phyloP scores from a whole-genome alignment of 1,284 basidiomycete genomes.

The Phenoliferia sp. region DNA sequence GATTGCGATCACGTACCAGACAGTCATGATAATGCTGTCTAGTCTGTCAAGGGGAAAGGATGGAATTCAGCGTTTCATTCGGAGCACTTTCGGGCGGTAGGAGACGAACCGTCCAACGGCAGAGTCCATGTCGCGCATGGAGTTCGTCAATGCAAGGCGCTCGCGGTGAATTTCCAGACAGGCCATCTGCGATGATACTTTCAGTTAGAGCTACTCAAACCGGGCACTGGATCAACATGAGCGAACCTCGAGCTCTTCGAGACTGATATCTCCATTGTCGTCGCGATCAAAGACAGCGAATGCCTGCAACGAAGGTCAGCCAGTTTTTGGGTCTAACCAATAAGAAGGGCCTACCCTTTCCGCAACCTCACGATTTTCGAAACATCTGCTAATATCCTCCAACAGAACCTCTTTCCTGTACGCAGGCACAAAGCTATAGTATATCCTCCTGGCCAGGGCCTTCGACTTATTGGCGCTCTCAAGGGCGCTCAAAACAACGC shows the following conservation, averaged over 20 bases:
- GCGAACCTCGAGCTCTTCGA: slow-evolving; percentile 61
- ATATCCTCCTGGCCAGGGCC: slow-evolving; percentile 74
- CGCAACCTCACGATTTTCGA: slow-evolving; percentile 63
- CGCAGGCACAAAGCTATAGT: slow-evolving; percentile 70
- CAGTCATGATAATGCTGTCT: slow-evolving; percentile 37
- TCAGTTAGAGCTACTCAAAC: neutral
- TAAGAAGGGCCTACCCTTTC: slow-evolving; percentile 40
- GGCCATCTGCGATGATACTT: slow-evolving; percentile 38
- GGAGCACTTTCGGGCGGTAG: neutral
- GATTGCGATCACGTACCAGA: slow-evolving; percentile 37
- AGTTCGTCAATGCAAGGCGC: slow-evolving; percentile 73
- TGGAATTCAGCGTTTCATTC: neutral
- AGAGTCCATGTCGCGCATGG: slow-evolving; percentile 85
- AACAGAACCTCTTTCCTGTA: slow-evolving; percentile 58
- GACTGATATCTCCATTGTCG: slow-evolving; percentile 67
- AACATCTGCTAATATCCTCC: slow-evolving; percentile 70
- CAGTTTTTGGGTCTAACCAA: neutral
- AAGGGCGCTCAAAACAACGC: slow-evolving; percentile 73
- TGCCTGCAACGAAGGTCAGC: no score
- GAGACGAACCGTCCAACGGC: slow-evolving; percentile 61
- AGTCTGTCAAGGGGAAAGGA: no score
- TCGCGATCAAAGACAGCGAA: slow-evolving; percentile 81
- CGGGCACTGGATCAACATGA: neutral
- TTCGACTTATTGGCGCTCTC: slow-evolving; percentile 76
- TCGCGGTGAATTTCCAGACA: slow-evolving; percentile 77